These are phyloP conservation scores for Lactarius hengduanensis DNA, from an alignment of 768 basidiomycete species.

Conservation along the genomic window DNA sequence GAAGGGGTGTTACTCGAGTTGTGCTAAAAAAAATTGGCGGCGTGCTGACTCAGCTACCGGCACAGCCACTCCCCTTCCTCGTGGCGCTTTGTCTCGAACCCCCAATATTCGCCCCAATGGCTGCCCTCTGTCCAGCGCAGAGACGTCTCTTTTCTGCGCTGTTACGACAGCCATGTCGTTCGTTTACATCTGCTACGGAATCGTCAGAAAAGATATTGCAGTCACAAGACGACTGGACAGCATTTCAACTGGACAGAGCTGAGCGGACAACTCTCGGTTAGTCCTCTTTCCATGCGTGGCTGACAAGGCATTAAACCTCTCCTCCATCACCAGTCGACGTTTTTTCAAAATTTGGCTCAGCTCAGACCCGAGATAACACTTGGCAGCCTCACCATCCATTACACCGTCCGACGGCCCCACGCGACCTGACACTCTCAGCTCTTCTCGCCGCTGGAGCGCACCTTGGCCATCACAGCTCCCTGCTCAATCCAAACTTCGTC, in stretches of 20 bases:
- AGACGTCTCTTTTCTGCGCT: constrained; percentile 11
- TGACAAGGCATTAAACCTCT: constrained; percentile 22
- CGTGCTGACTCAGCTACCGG: constrained; percentile 10
- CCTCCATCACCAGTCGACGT: constrained; percentile 34
- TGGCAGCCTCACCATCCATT: constrained; percentile 73
- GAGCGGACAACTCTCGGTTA: constrained; percentile 56
- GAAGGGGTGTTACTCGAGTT: constrained; percentile 32
- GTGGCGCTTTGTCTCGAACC: background rate
- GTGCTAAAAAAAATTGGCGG: constrained; percentile 16
- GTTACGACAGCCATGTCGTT: constrained; percentile 1
- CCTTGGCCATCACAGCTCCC: constrained; percentile 80
- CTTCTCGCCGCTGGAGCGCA: constrained; percentile 93
- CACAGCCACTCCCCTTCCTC: constrained; percentile 1
- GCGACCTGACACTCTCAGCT: constrained; percentile 78
- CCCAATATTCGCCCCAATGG: constrained; percentile 11
- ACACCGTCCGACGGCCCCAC: constrained; percentile 55
- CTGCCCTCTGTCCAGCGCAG: constrained; percentile 31
- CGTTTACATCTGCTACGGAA: constrained; percentile 26
- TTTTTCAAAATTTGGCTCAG: constrained; percentile 74
- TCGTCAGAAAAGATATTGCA: constrained; percentile 34
- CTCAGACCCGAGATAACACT: constrained; percentile 60
- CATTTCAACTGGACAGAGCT: constrained; percentile 58
- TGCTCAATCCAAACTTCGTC: constrained; percentile 86
- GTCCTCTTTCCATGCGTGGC: constrained; percentile 20
- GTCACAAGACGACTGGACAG: constrained; percentile 61